Evolutionary conservation across 208 protist genomes (phyloP).

Genomic region (Angomonas deanei): DNA sequence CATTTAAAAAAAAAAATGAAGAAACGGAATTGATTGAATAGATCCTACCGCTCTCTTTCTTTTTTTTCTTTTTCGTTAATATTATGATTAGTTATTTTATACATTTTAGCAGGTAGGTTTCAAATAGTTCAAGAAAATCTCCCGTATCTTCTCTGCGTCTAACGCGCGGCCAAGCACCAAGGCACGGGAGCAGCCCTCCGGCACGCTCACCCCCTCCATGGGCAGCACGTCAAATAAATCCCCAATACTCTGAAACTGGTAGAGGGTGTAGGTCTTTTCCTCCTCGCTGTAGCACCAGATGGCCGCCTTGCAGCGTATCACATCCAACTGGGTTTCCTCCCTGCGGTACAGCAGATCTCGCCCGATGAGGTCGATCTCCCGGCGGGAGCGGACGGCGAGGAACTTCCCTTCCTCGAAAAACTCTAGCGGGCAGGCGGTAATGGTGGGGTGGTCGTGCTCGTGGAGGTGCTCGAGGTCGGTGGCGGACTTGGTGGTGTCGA

Average conservation of each 20-base stretch:
- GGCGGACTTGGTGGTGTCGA: slow-evolving; percentile 64
- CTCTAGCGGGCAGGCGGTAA: slow-evolving; percentile 70
- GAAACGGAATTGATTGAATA: not conserved
- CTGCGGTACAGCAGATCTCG: slow-evolving; percentile 67
- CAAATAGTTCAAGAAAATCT: slow-evolving; percentile 62
- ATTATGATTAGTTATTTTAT: too few relatives aligned
- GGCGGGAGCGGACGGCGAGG: slow-evolving; percentile 32
- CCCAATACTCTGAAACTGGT: slow-evolving; percentile 84
- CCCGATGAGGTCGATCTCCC: slow-evolving; percentile 68
- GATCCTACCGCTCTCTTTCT: not conserved
- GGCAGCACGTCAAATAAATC: slow-evolving; percentile 74
- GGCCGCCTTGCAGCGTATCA: slow-evolving; percentile 87
- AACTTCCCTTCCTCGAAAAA: slow-evolving; percentile 32
- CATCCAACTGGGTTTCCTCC: slow-evolving; percentile 66
- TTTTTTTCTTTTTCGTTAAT: too few relatives aligned
- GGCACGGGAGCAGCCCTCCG: slow-evolving; percentile 56
- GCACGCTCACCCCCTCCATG: slow-evolving; percentile 73
- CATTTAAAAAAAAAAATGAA: not conserved
- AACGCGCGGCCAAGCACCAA: slow-evolving; percentile 70
- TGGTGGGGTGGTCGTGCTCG: slow-evolving; percentile 38
- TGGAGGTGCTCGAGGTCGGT: slow-evolving; percentile 55
- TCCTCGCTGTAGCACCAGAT: slow-evolving; percentile 59
- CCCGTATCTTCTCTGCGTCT: slow-evolving; percentile 45
- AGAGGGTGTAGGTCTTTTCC: slow-evolving; percentile 31
- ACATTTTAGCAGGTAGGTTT: slow-evolving; percentile 21